Evolutionary conservation across 139 green algal genomes (phyloP), one percentile per base, ranked within the genome.

Genomic region (Pleodorina starrii): DNA sequence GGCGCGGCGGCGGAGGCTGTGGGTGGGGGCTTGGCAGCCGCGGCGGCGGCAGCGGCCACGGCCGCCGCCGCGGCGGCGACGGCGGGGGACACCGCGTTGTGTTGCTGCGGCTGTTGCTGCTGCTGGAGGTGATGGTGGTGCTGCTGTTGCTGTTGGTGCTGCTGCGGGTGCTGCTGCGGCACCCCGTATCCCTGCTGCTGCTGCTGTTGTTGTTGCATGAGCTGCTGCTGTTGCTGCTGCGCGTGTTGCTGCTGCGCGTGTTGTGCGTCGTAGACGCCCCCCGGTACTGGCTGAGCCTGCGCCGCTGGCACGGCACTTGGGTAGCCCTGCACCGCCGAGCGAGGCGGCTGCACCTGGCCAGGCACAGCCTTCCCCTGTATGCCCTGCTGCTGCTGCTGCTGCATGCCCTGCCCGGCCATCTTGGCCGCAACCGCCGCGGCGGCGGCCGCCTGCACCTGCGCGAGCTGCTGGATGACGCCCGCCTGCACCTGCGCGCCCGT

Each of bases 141-240:
- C 29, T 63, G 74, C 29, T 59, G 44, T 11, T 63, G 74, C n/a
- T 80, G 72, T 35, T 80, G 72, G 6, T 78, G 54, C 59, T 38
- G 36, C 59, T 54, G 36, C 12, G 43, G 40, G 0, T 63, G 80
- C 43, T 77, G 59, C 80, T 57, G 51, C 19, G 35, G 35, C 35
- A 29, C 29, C 43, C 46, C 25, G 16, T 86, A 57, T 11, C 42
- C 86, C 5, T 38, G 29, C 44, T 86, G 75, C 38, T 36, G 59
- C n/a, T 90, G 76, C 66, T 21, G 17, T 36, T 75, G 57, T 42
- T 77, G 69, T 50, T 48, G 69, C n/a, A n/a, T n/a, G n/a, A n/a
- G n/a, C 27, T 82, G 44, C 44, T 59, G 7, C 42, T 57, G 63
- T 77, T 46, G 69, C 2, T 80, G 69, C 35, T 77, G 69, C 17